Percentiles rank a stretch among this genome's conserved stretches.
Evolutionary conservation across 176 grass and related monocot genomes (phyloP).

Genomic region (Raddia distichophylla): DNA sequence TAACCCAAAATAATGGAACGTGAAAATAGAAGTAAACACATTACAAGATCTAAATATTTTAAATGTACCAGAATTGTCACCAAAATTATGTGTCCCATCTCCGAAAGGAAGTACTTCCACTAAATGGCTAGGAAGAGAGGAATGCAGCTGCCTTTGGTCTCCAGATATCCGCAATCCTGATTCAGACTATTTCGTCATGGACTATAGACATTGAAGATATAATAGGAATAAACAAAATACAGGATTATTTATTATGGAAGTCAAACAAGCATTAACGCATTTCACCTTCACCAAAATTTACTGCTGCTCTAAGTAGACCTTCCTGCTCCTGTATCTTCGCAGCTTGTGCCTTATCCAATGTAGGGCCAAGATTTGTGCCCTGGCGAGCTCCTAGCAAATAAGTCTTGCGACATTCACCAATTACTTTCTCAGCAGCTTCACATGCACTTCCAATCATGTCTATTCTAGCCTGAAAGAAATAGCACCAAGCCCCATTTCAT

Average conservation of each 20-base stretch:
- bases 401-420: slow-evolving; percentile 73
- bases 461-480: slow-evolving; percentile 79
- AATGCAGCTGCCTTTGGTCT: slow-evolving; percentile 76
- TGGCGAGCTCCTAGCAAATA: slow-evolving; percentile 80
- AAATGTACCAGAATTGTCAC: slow-evolving; percentile 68
- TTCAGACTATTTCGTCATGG: slow-evolving; percentile 22
- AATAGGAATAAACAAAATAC: slow-evolving; percentile 15
- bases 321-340: slow-evolving; percentile 99
- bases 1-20: background rate
- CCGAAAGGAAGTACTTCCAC: slow-evolving; percentile 70
- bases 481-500: slow-evolving; percentile 23
- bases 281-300: slow-evolving; percentile 92
- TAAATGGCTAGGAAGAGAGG: slow-evolving; percentile 97
- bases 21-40: background rate
- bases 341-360: slow-evolving; percentile 86
- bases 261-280: slow-evolving; percentile 28
- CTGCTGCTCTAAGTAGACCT: slow-evolving; percentile 68
- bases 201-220: background rate
- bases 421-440: slow-evolving; percentile 93
- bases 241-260: slow-evolving; percentile 17
- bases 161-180: slow-evolving; percentile 69
- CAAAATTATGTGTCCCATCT: slow-evolving; percentile 73
- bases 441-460: slow-evolving; percentile 94
- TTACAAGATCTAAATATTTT: background rate
- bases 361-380: slow-evolving; percentile 76